Conservation (phyloP, 2,329 filamentous ascomycete genomes). For the Fusarium torreyae region DNA sequence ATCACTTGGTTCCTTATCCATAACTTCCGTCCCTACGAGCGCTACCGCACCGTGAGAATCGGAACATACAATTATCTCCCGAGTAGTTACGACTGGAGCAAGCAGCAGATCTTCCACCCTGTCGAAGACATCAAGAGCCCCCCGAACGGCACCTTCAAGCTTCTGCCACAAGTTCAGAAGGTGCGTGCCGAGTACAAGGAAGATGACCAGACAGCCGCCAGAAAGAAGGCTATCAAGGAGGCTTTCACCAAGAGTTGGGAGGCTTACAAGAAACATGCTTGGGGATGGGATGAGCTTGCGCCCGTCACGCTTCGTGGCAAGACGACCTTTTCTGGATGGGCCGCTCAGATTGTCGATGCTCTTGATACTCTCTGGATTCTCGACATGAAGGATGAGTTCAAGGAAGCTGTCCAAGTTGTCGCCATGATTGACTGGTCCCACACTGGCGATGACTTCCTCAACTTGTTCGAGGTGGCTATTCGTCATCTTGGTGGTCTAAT, state of each 20-base stretch:
- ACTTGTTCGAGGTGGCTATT: constrained; percentile 75
- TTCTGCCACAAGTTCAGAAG: constrained; percentile 62
- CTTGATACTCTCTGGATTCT: constrained; percentile 74
- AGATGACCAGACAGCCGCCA: constrained; percentile 52
- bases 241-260: constrained; percentile 65
- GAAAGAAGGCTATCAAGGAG: constrained; percentile 57
- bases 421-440: constrained; percentile 70
- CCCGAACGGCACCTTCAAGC: constrained; percentile 55
- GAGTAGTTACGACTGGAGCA: constrained; percentile 59
- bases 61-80: constrained; percentile 52
- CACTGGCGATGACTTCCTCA: constrained; percentile 63
- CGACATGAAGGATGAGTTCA: constrained; percentile 70
- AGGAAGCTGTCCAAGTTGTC: constrained; percentile 63
- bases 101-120: constrained; percentile 53
- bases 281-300: constrained; percentile 70
- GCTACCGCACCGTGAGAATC: constrained; percentile 39
- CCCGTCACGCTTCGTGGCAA: constrained; percentile 64
- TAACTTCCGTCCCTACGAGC: constrained; percentile 44
- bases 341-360: constrained; percentile 71
- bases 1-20: constrained; percentile 50
- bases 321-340: constrained; percentile 69
- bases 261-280: constrained; percentile 68
- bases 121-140: constrained; percentile 52
- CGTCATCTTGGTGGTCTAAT: constrained; percentile 68
- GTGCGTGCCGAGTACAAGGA: constrained; percentile 59